Evolutionary conservation across 2,329 filamentous ascomycete species (phyloP).

Genomic region (Cladosporium sp.): DNA sequence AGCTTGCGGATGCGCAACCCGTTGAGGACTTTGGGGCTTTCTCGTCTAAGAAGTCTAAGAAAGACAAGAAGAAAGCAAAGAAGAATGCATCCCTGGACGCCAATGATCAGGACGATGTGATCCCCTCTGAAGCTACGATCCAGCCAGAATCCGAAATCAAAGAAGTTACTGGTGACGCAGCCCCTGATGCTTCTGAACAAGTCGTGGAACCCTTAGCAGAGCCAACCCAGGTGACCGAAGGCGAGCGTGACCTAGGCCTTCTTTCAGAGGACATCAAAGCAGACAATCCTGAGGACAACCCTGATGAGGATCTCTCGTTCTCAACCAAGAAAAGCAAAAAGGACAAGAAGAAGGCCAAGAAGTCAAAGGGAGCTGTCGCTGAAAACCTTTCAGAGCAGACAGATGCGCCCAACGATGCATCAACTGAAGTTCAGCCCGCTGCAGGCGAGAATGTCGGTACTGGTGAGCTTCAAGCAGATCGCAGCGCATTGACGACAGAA

Average conservation of each 20-base stretch:
- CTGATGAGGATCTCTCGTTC: conserved; percentile 19
- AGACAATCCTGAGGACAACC: background rate
- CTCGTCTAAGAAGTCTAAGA: conserved; percentile 33
- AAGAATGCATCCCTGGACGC: background rate
- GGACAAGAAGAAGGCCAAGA: conserved; percentile 38
- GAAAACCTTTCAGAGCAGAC: background rate
- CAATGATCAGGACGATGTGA: background rate
- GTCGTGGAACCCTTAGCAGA: background rate
- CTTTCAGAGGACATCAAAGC: background rate
- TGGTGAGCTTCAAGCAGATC: background rate
- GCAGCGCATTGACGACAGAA: background rate
- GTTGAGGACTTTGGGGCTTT: conserved; percentile 13
- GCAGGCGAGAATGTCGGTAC: background rate
- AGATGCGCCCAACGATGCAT: background rate
- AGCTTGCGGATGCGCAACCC: background rate
- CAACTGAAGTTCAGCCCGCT: background rate
- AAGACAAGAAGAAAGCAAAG: conserved; percentile 40
- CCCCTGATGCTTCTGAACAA: background rate
- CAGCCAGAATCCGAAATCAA: background rate
- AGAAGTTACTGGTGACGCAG: background rate
- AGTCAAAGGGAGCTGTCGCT: background rate
- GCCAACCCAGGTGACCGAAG: background rate
- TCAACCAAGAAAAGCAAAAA: conserved; percentile 37
- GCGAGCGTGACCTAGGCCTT: background rate
- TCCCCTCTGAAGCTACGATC: background rate